Base-by-base conservation (phyloP, 176 grass and related monocot species). In the Cenchrus fungigraminus region DNA sequence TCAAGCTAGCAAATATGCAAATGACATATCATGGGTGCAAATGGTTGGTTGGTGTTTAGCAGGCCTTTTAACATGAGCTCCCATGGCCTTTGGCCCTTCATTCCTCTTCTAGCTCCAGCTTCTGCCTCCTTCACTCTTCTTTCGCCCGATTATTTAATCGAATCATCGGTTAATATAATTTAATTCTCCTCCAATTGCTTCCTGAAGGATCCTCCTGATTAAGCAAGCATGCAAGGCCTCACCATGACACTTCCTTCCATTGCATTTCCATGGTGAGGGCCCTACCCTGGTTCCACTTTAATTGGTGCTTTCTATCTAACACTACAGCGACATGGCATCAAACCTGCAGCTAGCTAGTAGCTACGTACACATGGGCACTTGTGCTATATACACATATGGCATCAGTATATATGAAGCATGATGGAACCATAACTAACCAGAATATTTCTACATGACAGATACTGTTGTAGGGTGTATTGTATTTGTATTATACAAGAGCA, bases 291-390 rank as follows among this genome's bases (percentile, higher is more conserved):
- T 60, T 85, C 84, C 82, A 49, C 83, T 85, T 79, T 85, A 88
- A 88, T 87, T 64, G 84, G 75, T 89, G 86, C 71, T 92, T 92
- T 89, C 89, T 91, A 96, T 91, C 94, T 94, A 99, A 99, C 94
- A 69, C 65, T 82, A 99, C 68, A 97, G 86, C 90, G 97, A 99
- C 97, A 65, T 78, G 65, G 88, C 94, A 99, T 99, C 97, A 79
- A 80, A 89, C 68, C 44, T 87, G 49, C 43, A 43, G n/a, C 46
- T 4, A 22, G 11, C 25, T 37, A 79, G 45, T 45, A 28, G 2
- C 13, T 43, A 60, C 16, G 16, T 45, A 50, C 46, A 58, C 60
- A 31, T 62, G 13, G 50, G 44, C 53, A 62, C 50, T 17, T 75
- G 45, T 45, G 29, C 29, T 42, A 42, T 53, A 71, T 13, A 59